Base-by-base conservation (phyloP, 495 filamentous ascomycete species). In the Apodospora peruviana region DNA sequence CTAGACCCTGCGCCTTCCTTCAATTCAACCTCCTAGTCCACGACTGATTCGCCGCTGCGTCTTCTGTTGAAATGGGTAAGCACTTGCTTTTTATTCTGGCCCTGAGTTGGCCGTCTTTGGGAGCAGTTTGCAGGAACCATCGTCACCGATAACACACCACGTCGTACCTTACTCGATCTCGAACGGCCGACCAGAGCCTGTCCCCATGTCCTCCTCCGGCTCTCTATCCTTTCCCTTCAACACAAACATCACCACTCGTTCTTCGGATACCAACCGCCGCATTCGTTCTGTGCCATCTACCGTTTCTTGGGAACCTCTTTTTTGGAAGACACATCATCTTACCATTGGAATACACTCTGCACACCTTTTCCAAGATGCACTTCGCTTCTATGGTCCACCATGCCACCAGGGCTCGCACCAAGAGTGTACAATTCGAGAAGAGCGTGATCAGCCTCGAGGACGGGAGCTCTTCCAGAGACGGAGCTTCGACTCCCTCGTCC, bases 11-110 rank as follows among this genome's bases (percentile, higher is more conserved):
- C 54, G 22, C 60, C 56, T 58, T 66, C 58, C 61, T 32, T 48
- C 47, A 44, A 37, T 43, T 53, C 40, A n/a, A 22, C 47, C 22
- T 45, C 43, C 37, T 51, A 35, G 41, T 9, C 36, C 43, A 34
- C 20, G 34, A 37, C 47, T 52, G 46, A 51, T 52, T 47, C 21
- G 35, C 42, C 47, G 22, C 39, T 39, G 29, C 51, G 41, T 27
- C 42, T 21, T 40, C 45, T 55, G 42, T 70, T 69, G 49, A 63
- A 64, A 76, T 74, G 71, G 73, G 73, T 74, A 76, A 74, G 71
- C 65, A 56, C 62, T 60, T 62, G 58, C 62, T 56, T 53, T 58
- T 50, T 57, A 37, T 61, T 65, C 40, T 45, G 45, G 53, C 49
- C 45, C 58, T 24, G 58, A 58, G 37, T 44, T 56, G 51, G 18